These are phyloP conservation scores for Petunia secreta DNA, from an alignment of 257 asterid genomes.

Conservation along the genomic window DNA sequence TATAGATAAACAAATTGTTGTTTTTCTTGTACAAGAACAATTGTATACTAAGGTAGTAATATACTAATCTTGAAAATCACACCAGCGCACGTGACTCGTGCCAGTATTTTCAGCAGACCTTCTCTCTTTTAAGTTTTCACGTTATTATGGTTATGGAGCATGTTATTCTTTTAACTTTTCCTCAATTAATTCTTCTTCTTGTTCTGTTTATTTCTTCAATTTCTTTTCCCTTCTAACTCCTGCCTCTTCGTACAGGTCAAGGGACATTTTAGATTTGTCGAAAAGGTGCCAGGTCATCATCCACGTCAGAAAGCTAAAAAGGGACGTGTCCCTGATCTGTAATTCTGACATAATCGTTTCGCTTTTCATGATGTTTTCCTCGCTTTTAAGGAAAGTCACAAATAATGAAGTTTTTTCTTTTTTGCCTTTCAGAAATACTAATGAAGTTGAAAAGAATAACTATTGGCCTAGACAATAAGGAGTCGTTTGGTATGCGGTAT, in stretches of 20 bases:
- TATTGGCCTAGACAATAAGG: too few relatives aligned
- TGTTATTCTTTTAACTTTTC: background rate
- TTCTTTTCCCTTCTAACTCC: background rate
- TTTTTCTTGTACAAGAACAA: too few relatives aligned
- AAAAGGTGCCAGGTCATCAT: slow-evolving; percentile 1
- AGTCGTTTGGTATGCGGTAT: too few relatives aligned
- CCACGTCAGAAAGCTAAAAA: slow-evolving; percentile 17
- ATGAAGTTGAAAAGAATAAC: too few relatives aligned
- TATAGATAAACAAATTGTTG: too few relatives aligned
- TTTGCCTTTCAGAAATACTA: too few relatives aligned
- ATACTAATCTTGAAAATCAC: slow-evolving; percentile 21
- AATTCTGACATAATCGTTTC: background rate
- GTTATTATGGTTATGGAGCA: slow-evolving; percentile 1
- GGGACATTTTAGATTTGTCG: background rate
- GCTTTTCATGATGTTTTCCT: background rate
- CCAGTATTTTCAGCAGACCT: slow-evolving; percentile 13
- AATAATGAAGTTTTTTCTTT: background rate
- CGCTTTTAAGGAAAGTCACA: slow-evolving; percentile 17
- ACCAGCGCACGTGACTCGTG: slow-evolving; percentile 12
- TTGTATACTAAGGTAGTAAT: background rate
- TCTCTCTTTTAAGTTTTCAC: background rate
- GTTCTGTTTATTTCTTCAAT: background rate
- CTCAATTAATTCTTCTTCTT: background rate
- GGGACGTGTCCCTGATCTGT: background rate
- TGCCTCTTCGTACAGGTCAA: slow-evolving; percentile 12